Evolutionary conservation across 2,329 filamentous ascomycete genomes (phyloP), one percentile per base, ranked within the genome.

Genomic region (Ceratocystis huliohia): DNA sequence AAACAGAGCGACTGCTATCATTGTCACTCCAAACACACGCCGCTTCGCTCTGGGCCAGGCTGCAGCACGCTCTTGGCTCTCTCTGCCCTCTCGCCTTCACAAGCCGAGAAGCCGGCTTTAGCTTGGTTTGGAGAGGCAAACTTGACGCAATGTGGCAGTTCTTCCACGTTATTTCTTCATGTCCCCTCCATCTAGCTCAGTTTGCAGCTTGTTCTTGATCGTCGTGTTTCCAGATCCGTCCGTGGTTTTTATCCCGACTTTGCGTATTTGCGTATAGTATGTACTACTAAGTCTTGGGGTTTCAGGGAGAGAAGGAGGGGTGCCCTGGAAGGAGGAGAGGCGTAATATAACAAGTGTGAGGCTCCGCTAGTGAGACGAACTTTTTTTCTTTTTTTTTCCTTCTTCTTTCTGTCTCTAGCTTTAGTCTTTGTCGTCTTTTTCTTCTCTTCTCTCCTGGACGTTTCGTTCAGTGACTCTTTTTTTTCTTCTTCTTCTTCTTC

Each of bases 201-300:
- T 30, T 15, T 56, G 20, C 50, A 25, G 20, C 25, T 56, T 30
- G 50, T 28, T 15, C 17, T 15, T 57, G 53, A 57, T 57, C 53
- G 53, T 17, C 53, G 53, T 28, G 53, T 57, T 57, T 57, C 53
- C 53, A 57, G 53, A 57, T 57, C 53, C 53, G 22, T 30, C 22
- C 30, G 22, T 57, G 53, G n/a, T 57, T 33, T 57, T 57, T 30
- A 28, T 30, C 20, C 53, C 15, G 53, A 30, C 53, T 50, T 20
- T 20, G 20, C 8, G 46, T 48, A 10, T 48, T 5, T 48, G 50
- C 37, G 37, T 5, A 41, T 15, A 41, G 37, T 41, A 13, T 41
- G 10, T 41, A 15, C 37, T 13, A 41, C 37, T 41, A 41, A 41
- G 37, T 15, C 20, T 28, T 56, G 50, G 50, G 13, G 50, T 28